A percentile compares a stretch with the other conserved stretches of the same genome.
Conservation (phyloP, 495 filamentous ascomycete species). For the Xylaria nigripes region DNA sequence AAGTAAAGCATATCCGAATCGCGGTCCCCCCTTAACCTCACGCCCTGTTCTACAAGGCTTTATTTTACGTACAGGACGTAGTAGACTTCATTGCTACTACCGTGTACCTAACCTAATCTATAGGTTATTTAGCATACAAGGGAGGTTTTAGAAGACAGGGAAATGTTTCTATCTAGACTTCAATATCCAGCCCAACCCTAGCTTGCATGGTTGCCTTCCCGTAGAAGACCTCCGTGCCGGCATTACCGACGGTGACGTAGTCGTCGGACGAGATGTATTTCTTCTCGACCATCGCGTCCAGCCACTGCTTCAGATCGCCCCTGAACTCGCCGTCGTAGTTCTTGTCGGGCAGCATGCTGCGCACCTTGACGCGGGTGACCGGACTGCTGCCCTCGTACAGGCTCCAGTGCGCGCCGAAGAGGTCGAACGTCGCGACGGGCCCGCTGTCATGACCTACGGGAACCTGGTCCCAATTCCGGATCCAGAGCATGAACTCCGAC, state of each 20-base stretch:
- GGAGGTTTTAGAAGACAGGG: too few relatives aligned
- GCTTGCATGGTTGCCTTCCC: constrained; percentile 27
- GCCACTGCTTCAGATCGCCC: constrained; percentile 35
- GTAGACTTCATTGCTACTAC: too few relatives aligned
- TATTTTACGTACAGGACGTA: too few relatives aligned
- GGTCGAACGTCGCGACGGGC: constrained; percentile 22
- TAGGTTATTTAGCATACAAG: too few relatives aligned
- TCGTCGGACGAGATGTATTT: constrained; percentile 22
- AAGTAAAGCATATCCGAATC: too few relatives aligned
- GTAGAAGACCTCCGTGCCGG: constrained; percentile 35
- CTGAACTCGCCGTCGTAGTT: constrained; percentile 30
- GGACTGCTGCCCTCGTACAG: constrained; percentile 30
- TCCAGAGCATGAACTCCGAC: constrained; percentile 37
- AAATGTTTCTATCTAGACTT: constrained; percentile 16
- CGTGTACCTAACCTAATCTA: too few relatives aligned
- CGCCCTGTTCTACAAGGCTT: too few relatives aligned
- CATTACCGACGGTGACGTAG: constrained; percentile 33
- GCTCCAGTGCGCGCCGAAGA: constrained; percentile 33
- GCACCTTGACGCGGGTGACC: constrained; percentile 30
- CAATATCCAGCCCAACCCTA: constrained; percentile 25
- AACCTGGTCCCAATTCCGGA: constrained; percentile 32
- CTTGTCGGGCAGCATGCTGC: constrained; percentile 26
- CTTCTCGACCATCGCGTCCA: constrained; percentile 23
- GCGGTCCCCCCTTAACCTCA: too few relatives aligned
- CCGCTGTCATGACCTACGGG: constrained; percentile 30